Conservation (phyloP, 2,329 filamentous ascomycete genomes). For the Leptographium galeiforme region DNA sequence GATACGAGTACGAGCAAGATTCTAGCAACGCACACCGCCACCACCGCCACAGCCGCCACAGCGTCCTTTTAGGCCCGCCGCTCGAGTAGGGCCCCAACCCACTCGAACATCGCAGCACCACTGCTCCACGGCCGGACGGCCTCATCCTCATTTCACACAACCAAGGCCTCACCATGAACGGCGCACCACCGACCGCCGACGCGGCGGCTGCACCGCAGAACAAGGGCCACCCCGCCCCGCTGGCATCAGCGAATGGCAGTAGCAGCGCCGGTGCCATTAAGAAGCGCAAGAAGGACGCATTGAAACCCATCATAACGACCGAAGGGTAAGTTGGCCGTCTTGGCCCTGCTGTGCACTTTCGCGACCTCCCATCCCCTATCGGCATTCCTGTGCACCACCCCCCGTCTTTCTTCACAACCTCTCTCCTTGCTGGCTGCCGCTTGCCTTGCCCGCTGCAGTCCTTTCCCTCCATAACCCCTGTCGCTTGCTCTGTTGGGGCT, state of each 20-base stretch:
- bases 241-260: slow-evolving; percentile 4
- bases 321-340: slow-evolving; percentile 15
- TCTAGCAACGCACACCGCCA: neutral
- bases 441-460: neutral
- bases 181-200: slow-evolving; percentile 5
- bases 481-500: neutral
- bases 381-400: neutral
- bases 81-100: neutral
- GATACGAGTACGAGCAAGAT: neutral
- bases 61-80: neutral
- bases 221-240: slow-evolving; percentile 4
- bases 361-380: neutral
- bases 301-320: slow-evolving; percentile 65
- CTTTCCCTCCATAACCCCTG: neutral
- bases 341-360: neutral
- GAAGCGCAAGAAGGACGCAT: slow-evolving; percentile 61
- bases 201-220: neutral
- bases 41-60: neutral
- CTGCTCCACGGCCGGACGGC: slow-evolving; percentile 1
- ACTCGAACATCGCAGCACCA: neutral
- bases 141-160: neutral
- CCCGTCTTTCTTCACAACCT: neutral
- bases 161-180: slow-evolving; percentile 9
- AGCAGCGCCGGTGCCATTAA: slow-evolving; percentile 23
- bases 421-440: neutral